Evolutionary conservation across 306 rosid genomes (phyloP).

Genomic region (Gleditsia sinensis): DNA sequence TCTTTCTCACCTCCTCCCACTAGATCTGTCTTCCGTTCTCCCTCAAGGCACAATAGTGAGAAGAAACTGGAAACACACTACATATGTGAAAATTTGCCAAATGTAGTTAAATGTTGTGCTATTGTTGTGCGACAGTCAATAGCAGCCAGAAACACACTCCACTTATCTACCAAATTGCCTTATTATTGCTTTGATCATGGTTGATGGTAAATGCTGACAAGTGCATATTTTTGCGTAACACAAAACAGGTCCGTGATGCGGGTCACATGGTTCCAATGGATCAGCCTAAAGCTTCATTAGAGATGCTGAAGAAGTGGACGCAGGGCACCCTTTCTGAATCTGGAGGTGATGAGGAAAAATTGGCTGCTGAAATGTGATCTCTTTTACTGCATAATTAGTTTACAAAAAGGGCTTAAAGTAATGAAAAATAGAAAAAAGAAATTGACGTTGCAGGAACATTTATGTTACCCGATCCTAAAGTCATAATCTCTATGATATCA

Average conservation of each 20-base stretch:
- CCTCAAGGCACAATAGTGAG: too few species aligned
- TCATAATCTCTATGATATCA: too few species aligned
- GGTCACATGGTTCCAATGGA: conserved; percentile 99
- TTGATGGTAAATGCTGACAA: conserved; percentile 10
- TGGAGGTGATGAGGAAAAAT: conserved; percentile 35
- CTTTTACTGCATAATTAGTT: conserved; percentile 5
- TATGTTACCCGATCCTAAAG: too few species aligned
- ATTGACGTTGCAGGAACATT: conserved; percentile 1
- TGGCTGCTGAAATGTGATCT: conserved; percentile 66
- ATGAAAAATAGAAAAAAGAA: background rate
- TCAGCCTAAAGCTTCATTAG: conserved; percentile 89
- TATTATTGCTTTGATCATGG: background rate
- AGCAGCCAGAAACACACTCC: background rate
- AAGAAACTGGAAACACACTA: too few species aligned
- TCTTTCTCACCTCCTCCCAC: too few species aligned
- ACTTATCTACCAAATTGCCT: background rate
- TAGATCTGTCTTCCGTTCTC: too few species aligned
- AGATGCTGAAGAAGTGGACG: conserved; percentile 89
- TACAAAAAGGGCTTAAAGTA: background rate
- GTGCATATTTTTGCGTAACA: conserved; percentile 10
- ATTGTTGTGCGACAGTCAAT: background rate
- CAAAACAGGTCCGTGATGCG: conserved; percentile 81
- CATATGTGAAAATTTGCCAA: background rate
- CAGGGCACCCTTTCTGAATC: conserved; percentile 58
- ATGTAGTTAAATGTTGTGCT: conserved; percentile 14